Conservation (phyloP, 31 red algal species). For the Odonthalia washingtoniensis region DNA sequence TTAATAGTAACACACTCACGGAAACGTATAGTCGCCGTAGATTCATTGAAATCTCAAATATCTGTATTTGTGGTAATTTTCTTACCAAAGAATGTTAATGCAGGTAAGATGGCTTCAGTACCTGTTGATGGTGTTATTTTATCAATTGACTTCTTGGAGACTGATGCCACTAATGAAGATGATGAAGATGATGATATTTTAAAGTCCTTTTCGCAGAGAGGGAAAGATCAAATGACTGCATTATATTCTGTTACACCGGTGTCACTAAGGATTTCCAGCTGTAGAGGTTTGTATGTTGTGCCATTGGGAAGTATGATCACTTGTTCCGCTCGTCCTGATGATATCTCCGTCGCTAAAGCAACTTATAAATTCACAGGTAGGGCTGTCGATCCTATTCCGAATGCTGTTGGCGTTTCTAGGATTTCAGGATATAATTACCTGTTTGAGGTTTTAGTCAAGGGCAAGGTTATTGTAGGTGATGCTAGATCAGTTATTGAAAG, state of each 20-base stretch:
- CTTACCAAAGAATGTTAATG: conserved; percentile 65
- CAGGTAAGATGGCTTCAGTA: conserved; percentile 62
- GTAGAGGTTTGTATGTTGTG: conserved; percentile 53
- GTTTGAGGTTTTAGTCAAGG: no score
- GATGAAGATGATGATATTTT: conserved; percentile 61
- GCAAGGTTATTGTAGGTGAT: no score
- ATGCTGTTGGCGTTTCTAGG: no score
- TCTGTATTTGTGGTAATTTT: conserved; percentile 50
- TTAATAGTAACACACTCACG: conserved; percentile 63
- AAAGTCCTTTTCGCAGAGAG: conserved; percentile 52
- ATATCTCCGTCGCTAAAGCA: conserved; percentile 62
- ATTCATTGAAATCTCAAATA: conserved; percentile 44
- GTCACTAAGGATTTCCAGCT: no score
- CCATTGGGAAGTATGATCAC: conserved; percentile 59
- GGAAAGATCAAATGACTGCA: conserved; percentile 57
- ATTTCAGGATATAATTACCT: no score
- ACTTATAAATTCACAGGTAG: conserved; percentile 47
- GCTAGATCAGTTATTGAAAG: conserved; percentile 45
- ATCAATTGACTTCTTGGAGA: no score
- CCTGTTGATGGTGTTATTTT: no score
- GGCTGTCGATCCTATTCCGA: no score
- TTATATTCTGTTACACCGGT: conserved; percentile 69
- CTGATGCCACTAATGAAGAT: conserved; percentile 26
- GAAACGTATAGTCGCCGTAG: conserved; percentile 67
- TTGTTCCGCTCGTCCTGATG: conserved; percentile 48